These are phyloP conservation scores for Ophiostoma ulmi DNA, from an alignment of 2,329 filamentous ascomycete genomes.

Conservation along the genomic window DNA sequence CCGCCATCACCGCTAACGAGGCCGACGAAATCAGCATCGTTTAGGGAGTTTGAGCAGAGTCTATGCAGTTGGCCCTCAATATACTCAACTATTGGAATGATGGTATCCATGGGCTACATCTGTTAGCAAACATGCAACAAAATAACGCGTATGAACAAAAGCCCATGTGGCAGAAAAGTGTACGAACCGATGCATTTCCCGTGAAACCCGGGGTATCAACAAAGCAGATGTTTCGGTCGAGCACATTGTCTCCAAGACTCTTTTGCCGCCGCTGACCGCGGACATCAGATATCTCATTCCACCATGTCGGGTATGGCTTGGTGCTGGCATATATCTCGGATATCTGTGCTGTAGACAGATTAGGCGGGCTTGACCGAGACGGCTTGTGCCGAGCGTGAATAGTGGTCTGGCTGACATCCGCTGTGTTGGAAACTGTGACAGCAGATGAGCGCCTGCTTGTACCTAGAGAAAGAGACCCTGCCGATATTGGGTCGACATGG, in stretches of 20 bases:
- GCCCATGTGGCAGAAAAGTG: not conserved
- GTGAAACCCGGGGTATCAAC: slow-evolving; percentile 72
- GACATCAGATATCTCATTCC: slow-evolving; percentile 69
- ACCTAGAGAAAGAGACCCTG: slow-evolving; percentile 23
- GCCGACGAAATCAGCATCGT: slow-evolving; percentile 68
- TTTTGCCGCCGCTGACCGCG: slow-evolving; percentile 56
- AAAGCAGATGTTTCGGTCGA: slow-evolving; percentile 92
- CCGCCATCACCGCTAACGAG: slow-evolving; percentile 78
- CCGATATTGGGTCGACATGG: slow-evolving; percentile 68
- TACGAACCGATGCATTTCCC: slow-evolving; percentile 48
- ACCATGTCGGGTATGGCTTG: slow-evolving; percentile 83
- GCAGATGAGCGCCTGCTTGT: slow-evolving; percentile 26
- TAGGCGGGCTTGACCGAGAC: slow-evolving; percentile 22
- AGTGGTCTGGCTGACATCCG: slow-evolving; percentile 23
- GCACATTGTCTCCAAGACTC: slow-evolving; percentile 67
- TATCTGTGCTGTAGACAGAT: slow-evolving; percentile 40
- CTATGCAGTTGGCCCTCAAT: slow-evolving; percentile 64
- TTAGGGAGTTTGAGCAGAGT: slow-evolving; percentile 58
- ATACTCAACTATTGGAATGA: slow-evolving; percentile 61
- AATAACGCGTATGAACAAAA: not conserved
- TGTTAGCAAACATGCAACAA: slow-evolving; percentile 17
- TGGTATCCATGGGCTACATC: slow-evolving; percentile 48
- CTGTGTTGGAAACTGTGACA: slow-evolving; percentile 16
- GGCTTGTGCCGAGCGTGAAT: slow-evolving; percentile 26
- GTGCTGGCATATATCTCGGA: slow-evolving; percentile 74